These are phyloP conservation scores for Elaeis guineensis DNA, from an alignment of 176 grass and related monocot genomes.

Conservation along the genomic window DNA sequence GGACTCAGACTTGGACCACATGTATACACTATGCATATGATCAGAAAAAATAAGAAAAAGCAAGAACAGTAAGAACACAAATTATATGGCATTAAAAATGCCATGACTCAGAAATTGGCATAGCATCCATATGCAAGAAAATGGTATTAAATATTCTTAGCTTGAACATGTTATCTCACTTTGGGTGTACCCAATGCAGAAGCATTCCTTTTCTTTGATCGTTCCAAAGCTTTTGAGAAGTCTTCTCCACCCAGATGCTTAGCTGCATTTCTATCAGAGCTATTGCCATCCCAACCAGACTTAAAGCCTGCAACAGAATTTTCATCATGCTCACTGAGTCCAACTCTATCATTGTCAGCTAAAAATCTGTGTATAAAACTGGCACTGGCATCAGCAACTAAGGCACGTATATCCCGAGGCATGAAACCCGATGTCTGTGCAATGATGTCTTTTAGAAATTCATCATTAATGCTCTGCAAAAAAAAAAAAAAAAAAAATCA, in stretches of 20 bases:
- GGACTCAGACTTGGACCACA: no score
- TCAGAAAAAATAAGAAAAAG: no score
- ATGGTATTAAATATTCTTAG: neutral
- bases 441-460: slow-evolving; percentile 66
- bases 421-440: slow-evolving; percentile 85
- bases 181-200: slow-evolving; percentile 87
- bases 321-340: slow-evolving; percentile 18
- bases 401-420: slow-evolving; percentile 76
- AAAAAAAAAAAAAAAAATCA: neutral
- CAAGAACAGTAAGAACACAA: no score
- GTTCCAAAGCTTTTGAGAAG: slow-evolving; percentile 59
- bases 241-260: slow-evolving; percentile 51
- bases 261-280: slow-evolving; percentile 7
- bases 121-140: slow-evolving; percentile 1
- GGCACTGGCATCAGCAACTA: slow-evolving; percentile 63
- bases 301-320: slow-evolving; percentile 26
- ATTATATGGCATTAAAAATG: no score
- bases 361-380: slow-evolving; percentile 55
- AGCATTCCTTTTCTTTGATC: slow-evolving; percentile 88
- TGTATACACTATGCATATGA: no score
- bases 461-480: slow-evolving; percentile 59
- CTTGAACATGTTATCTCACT: slow-evolving; percentile 26
- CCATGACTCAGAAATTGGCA: neutral
- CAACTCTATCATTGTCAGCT: slow-evolving; percentile 16
- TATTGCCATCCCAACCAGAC: slow-evolving; percentile 20